Evolutionary conservation across 805 yeast genomes (phyloP), one percentile per base, ranked within the genome.

Genomic region (Candida michaelii): DNA sequence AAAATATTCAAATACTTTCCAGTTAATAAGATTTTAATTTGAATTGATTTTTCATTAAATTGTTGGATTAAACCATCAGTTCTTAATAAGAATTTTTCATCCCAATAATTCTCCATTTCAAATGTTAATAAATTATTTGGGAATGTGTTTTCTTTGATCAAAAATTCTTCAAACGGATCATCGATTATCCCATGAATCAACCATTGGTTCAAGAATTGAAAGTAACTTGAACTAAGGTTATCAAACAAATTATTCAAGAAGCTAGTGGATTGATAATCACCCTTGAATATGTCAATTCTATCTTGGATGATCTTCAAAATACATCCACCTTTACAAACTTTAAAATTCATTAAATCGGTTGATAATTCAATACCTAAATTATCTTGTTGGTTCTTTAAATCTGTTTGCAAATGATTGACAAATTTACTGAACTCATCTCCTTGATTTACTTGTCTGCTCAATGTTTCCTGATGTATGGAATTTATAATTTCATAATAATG

Each of bases 1-100:
- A 85, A 70, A 2, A 91, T 82, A 53, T 88, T 86, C 43, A 89
- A 65, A 52, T 83, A 83, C 61, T 89, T 90, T 1, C 99, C 99
- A 0, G 97, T 87, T 39, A 81, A 68, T 17, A 91, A 65, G 0
- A 91, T 73, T 59, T 84, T 83, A 37, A 74, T 72, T 50, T 85
- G 85, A 5, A 81, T 57, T 2, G 71, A 76, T 18, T 66, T 68
- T 29, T 70, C 62, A 5, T 69, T 63, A 45, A 91, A 79, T 48
- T 83, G 89, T 42, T 75, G 73, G 4, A 91, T 80, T 27, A 89
- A 54, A 0, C 91, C 95, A 53, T 87, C 95, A 37, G 76, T 76
- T 37, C 90, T 73, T 13, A 89, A 71, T 5, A 85, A 75, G 58
- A 78, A 93, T 46, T 87, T 80, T 40, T 83, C 82, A 34, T 82